Conservation (phyloP, 2,329 filamentous ascomycete species). For the Alternaria gansuensis region DNA sequence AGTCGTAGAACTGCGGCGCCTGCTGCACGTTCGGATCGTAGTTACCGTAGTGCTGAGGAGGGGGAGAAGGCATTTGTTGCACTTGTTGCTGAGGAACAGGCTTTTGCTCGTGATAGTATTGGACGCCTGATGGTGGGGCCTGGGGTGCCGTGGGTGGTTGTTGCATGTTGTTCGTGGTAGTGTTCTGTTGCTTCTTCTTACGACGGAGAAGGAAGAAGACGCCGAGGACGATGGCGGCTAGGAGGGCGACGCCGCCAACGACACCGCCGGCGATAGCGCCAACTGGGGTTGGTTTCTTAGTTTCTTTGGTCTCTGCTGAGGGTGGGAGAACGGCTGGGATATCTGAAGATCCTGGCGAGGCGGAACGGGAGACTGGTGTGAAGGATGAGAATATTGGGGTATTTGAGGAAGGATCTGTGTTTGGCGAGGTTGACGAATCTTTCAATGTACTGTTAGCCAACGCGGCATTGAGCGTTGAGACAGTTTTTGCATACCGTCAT, state of each 20-base stretch:
- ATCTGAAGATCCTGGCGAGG: not conserved
- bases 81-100: slow-evolving; percentile 13
- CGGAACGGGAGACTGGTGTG: not conserved
- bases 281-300: slow-evolving; percentile 18
- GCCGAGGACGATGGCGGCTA: slow-evolving; percentile 24
- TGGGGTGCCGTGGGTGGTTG: slow-evolving; percentile 3
- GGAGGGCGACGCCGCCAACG: slow-evolving; percentile 29
- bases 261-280: slow-evolving; percentile 35
- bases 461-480: not conserved
- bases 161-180: not conserved
- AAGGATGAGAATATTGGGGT: slow-evolving; percentile 3
- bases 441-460: not conserved
- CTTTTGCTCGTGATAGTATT: slow-evolving; percentile 22
- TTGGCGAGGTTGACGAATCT: slow-evolving; percentile 6
- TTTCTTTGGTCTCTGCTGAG: not conserved
- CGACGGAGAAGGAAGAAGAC: slow-evolving; percentile 23
- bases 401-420: not conserved
- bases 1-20: slow-evolving; percentile 17
- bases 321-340: not conserved
- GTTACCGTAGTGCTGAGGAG: slow-evolving; percentile 3
- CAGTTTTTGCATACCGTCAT: not conserved
- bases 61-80: slow-evolving; percentile 17
- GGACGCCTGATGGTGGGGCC: slow-evolving; percentile 6
- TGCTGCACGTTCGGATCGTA: slow-evolving; percentile 17
- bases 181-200: slow-evolving; percentile 19